Percentiles rank a stretch among this genome's conserved stretches.
Conservation (phyloP, 768 basidiomycete genomes). For the Xerocomellus intermedius region DNA sequence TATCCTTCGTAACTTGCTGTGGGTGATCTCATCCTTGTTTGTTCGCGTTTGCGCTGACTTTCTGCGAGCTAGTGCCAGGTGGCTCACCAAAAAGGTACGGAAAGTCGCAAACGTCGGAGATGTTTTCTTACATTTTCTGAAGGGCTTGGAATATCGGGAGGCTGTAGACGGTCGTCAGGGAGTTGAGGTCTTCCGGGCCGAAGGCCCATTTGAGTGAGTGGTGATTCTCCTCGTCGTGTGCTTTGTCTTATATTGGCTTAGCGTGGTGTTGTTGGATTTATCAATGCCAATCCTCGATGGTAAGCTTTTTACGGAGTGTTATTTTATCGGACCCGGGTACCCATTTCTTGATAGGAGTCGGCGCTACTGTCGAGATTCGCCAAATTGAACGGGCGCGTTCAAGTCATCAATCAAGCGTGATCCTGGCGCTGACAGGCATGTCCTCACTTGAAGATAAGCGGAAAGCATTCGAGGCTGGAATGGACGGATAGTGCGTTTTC, state of each 20-base stretch:
- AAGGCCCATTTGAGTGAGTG: slow-evolving; percentile 85
- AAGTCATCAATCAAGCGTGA: slow-evolving; percentile 43
- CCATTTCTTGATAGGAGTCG: slow-evolving; percentile 52
- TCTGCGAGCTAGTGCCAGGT: slow-evolving; percentile 45
- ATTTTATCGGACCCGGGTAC: neutral
- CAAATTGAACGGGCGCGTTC: slow-evolving; percentile 56
- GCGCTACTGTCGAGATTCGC: slow-evolving; percentile 82
- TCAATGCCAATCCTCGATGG: slow-evolving; percentile 96
- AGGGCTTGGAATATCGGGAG: slow-evolving; percentile 75
- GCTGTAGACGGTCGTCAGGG: slow-evolving; percentile 86
- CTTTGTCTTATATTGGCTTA: slow-evolving; percentile 30
- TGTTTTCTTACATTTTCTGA: neutral
- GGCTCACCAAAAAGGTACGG: slow-evolving; percentile 59
- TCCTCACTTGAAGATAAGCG: slow-evolving; percentile 92
- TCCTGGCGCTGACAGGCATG: slow-evolving; percentile 90
- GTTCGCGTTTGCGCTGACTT: slow-evolving; percentile 9
- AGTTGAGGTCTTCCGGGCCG: slow-evolving; percentile 66
- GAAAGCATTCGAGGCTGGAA: slow-evolving; percentile 86
- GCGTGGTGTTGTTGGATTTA: slow-evolving; percentile 83
- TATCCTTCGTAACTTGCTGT: slow-evolving; percentile 82
- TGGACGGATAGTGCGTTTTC: slow-evolving; percentile 89
- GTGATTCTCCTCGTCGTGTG: neutral
- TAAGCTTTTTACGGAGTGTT: slow-evolving; percentile 25
- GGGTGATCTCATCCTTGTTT: slow-evolving; percentile 32
- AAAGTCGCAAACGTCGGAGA: neutral